phyloP scores from a whole-genome alignment of 139 green algal genomes.

The Diplosphaera chodatii region DNA sequence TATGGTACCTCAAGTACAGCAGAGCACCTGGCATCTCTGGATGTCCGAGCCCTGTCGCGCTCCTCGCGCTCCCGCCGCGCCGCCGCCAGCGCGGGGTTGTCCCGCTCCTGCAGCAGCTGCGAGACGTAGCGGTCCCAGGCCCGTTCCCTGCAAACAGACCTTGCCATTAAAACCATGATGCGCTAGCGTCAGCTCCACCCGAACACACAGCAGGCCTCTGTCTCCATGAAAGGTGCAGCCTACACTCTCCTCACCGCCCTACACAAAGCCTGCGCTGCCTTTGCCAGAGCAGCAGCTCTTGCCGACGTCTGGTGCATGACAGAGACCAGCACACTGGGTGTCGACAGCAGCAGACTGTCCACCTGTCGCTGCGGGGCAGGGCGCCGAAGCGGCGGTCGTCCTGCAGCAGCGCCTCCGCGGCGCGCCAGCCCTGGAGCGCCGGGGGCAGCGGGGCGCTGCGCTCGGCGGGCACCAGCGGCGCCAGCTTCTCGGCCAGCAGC shows the following conservation, averaged over 20 bases:
- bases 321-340: too few species aligned
- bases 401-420: slow-evolving; percentile 19
- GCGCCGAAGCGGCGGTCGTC: slow-evolving; percentile 16
- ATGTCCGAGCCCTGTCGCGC: neutral
- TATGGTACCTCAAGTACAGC: too few species aligned
- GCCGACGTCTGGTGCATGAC: too few species aligned
- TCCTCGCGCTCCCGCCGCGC: neutral
- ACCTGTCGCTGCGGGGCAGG: slow-evolving; percentile 14
- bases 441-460: slow-evolving; percentile 3
- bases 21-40: neutral
- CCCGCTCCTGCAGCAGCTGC: slow-evolving; percentile 17
- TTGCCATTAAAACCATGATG: too few species aligned
- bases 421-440: slow-evolving; percentile 15
- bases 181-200: too few species aligned
- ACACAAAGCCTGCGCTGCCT: too few species aligned
- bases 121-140: slow-evolving; percentile 26
- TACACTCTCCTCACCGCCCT: too few species aligned
- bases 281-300: too few species aligned
- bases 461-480: slow-evolving; percentile 18
- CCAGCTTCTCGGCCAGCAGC: slow-evolving; percentile 22
- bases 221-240: too few species aligned
- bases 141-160: slow-evolving; percentile 12
- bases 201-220: neutral
- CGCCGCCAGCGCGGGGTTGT: slow-evolving; percentile 8
- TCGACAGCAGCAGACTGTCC: too few species aligned